A percentile compares a stretch with the other conserved stretches of the same genome.
These are phyloP conservation scores for Solanum tarijense DNA, from an alignment of 257 asterid genomes.

Conservation along the genomic window DNA sequence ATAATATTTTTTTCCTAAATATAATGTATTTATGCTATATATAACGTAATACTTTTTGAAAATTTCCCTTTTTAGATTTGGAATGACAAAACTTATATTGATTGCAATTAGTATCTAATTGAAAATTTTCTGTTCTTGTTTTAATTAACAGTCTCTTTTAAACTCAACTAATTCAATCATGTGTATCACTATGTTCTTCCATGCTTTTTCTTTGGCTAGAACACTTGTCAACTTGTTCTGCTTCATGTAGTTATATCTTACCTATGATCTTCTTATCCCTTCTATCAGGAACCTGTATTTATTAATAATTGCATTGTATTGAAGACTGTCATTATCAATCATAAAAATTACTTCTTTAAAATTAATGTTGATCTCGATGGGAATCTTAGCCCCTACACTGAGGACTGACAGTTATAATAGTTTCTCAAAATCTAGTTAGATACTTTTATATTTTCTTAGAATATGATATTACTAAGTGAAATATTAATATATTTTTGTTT, in stretches of 20 bases:
- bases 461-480: neutral
- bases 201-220: neutral
- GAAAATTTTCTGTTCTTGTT: neutral
- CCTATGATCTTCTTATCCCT: neutral
- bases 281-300: too few relatives aligned
- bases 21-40: too few relatives aligned
- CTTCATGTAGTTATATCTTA: neutral
- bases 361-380: neutral
- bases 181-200: neutral
- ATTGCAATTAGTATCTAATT: neutral
- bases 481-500: neutral
- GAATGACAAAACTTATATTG: neutral
- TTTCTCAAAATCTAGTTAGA: neutral
- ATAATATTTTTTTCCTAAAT: neutral
- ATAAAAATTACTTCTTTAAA: too few relatives aligned
- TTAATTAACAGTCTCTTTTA: neutral
- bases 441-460: neutral
- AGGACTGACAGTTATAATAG: neutral
- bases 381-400: neutral
- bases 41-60: too few relatives aligned
- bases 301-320: neutral
- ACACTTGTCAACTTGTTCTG: rapidly evolving
- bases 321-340: neutral
- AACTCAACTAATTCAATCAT: neutral
- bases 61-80: neutral